Percentiles rank a stretch among this genome's conserved stretches.
Evolutionary conservation across 148 eudicot genomes (phyloP).

Genomic region (Rheum nobile): DNA sequence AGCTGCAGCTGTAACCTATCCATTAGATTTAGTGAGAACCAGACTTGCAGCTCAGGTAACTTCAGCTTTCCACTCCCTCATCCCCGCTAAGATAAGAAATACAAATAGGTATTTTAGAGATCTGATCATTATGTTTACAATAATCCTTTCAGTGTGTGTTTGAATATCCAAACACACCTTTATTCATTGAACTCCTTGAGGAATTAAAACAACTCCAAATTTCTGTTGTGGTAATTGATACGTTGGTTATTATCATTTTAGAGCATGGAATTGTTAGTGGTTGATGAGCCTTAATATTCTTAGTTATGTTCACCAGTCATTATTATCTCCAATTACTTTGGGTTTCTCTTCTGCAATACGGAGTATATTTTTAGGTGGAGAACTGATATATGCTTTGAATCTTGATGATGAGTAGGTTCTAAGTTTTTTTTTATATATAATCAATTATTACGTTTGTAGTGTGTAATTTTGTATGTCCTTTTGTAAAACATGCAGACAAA

Average conservation of each 20-base stretch:
- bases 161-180: too few relatives aligned
- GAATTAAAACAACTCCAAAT: neutral
- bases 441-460: neutral
- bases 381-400: neutral
- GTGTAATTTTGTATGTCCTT: neutral
- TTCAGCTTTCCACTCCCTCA: neutral
- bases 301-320: neutral
- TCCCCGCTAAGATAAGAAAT: neutral
- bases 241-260: neutral
- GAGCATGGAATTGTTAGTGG: neutral
- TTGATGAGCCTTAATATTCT: slow-evolving; percentile 2
- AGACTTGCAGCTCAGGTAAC: slow-evolving; percentile 69
- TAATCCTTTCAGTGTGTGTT: too few relatives aligned
- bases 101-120: neutral
- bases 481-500: slow-evolving; percentile 46
- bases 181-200: neutral
- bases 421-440: neutral
- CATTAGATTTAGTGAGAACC: slow-evolving; percentile 68
- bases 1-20: slow-evolving; percentile 60
- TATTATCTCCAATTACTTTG: neutral
- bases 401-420: neutral
- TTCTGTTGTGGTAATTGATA: neutral
- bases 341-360: neutral
- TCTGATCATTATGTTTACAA: neutral
- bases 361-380: neutral